phyloP scores from a whole-genome alignment of 768 basidiomycete species.

The Jaapia argillacea region DNA sequence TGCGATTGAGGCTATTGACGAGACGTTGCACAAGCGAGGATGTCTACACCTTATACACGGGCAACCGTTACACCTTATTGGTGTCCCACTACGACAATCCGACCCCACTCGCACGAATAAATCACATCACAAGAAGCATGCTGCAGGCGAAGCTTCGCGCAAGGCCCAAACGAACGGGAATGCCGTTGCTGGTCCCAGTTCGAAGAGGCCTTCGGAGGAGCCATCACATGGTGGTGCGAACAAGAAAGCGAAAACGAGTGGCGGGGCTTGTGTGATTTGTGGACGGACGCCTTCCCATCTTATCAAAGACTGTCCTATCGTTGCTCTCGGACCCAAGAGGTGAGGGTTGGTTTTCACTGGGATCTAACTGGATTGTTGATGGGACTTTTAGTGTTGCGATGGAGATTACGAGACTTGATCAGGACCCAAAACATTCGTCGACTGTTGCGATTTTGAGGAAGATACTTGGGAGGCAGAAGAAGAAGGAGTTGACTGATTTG shows the following conservation, averaged over 20 bases:
- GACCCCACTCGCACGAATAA: slow-evolving; percentile 9
- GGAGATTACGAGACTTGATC: slow-evolving; percentile 34
- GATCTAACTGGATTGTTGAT: slow-evolving; percentile 1
- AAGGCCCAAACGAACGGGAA: background rate
- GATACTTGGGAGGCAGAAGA: slow-evolving; percentile 27
- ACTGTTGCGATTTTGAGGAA: slow-evolving; percentile 29
- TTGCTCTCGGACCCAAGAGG: slow-evolving; percentile 39
- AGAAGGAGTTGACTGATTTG: slow-evolving; percentile 10
- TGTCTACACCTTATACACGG: slow-evolving; percentile 45
- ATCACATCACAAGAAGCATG: slow-evolving; percentile 13
- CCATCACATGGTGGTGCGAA: slow-evolving; percentile 2
- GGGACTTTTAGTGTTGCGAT: slow-evolving; percentile 24
- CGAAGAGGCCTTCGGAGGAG: slow-evolving; percentile 21
- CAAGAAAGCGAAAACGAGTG: slow-evolving; percentile 26
- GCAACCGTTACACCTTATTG: slow-evolving; percentile 53
- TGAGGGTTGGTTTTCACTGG: background rate
- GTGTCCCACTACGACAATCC: too few species aligned
- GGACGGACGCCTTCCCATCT: slow-evolving; percentile 30
- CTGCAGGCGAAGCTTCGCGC: too few species aligned
- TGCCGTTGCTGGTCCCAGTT: slow-evolving; percentile 11
- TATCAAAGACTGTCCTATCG: slow-evolving; percentile 45
- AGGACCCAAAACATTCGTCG: slow-evolving; percentile 23
- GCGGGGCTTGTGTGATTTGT: slow-evolving; percentile 40
- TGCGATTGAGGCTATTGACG: slow-evolving; percentile 64
- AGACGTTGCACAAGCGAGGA: slow-evolving; percentile 46